Evolutionary conservation across 2,329 filamentous ascomycete species (phyloP), one percentile per base, ranked within the genome.

Genomic region (Beauveria rudraprayagi): DNA sequence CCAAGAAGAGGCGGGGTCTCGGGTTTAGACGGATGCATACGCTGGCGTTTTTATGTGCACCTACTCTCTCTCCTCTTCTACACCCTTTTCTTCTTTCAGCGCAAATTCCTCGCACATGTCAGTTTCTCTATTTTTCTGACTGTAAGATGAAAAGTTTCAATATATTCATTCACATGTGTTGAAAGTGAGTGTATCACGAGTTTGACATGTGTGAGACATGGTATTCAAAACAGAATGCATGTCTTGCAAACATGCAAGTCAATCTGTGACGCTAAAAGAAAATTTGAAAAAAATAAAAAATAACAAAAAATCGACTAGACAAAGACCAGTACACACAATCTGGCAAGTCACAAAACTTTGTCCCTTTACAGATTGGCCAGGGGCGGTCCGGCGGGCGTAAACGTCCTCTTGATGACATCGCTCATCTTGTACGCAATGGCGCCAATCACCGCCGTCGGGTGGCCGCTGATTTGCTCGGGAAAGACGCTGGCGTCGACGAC

Each of bases 401-500:
- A 55, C 22, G 44, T 56, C 48, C 51, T 37, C 56, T 60, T 62
- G 17, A 66, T 65, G 10, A 65, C 28, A 11, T 64, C 62, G 50
- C 65, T 65, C 28, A 63, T 59, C 55, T 63, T 63, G 56, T 65
- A 63, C 2, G 65, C 65, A 26, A 67, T 62, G 6, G 65, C 65
- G 9, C 64, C 65, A 43, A 66, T 62, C 3, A 61, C 63, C 14
- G 65, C 65, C 10, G 64, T 66, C 24, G 65, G 65, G 57, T 66
- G 65, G 4, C 65, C 65, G 50, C 63, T 65, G 44, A 66, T 53
- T 28, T 66, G 65, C 64, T 75, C 76, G 1, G 82, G 81, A 63
- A 81, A 85, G 5, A 79, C 75, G 28, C 76, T 79, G 2, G 81
- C 83, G 72, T 86, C 83, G 3, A 86, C 82, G 17, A 85, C 83